These are phyloP conservation scores for Dioscorea dumetorum DNA, from an alignment of 106 monocot genomes.

Conservation along the genomic window DNA sequence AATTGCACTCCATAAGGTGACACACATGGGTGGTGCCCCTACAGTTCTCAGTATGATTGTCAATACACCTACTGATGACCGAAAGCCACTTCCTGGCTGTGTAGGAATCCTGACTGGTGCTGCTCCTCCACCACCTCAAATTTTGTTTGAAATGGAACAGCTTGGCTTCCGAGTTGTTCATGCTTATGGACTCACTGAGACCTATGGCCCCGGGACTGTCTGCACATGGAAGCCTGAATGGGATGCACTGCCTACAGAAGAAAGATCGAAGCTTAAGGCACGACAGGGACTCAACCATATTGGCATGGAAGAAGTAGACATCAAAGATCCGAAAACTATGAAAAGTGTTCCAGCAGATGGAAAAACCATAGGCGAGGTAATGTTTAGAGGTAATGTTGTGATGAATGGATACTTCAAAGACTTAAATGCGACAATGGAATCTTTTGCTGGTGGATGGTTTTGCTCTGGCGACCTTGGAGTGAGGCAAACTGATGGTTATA, in stretches of 20 bases:
- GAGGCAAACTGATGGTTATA: slow-evolving; percentile 22
- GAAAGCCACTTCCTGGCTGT: slow-evolving; percentile 6
- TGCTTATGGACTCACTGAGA: slow-evolving; percentile 28
- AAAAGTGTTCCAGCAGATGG: slow-evolving; percentile 26
- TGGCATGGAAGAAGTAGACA: slow-evolving; percentile 11
- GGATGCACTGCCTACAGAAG: slow-evolving; percentile 13
- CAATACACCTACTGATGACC: slow-evolving; percentile 10
- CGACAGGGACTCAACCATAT: slow-evolving; percentile 21
- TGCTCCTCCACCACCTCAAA: slow-evolving; percentile 24
- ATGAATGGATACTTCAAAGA: slow-evolving; percentile 38
- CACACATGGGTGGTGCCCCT: slow-evolving; percentile 29
- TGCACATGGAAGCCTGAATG: slow-evolving; percentile 31
- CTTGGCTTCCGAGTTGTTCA: slow-evolving; percentile 26
- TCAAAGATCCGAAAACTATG: slow-evolving; percentile 31
- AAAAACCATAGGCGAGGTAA: slow-evolving; percentile 23
- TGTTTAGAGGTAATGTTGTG: slow-evolving; percentile 25
- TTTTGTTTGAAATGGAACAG: slow-evolving; percentile 20
- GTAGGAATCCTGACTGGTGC: slow-evolving; percentile 24
- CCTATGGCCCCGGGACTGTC: slow-evolving; percentile 18
- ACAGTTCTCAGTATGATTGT: slow-evolving; percentile 25
- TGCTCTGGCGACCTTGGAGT: slow-evolving; percentile 25
- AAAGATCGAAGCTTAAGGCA: slow-evolving; percentile 10
- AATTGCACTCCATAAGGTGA: slow-evolving; percentile 19
- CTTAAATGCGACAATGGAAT: slow-evolving; percentile 3
- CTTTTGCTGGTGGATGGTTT: slow-evolving; percentile 25